A percentile compares a stretch with the other conserved stretches of the same genome.
Evolutionary conservation across 2,329 filamentous ascomycete genomes (phyloP).

Genomic region (Xylaria sp.): DNA sequence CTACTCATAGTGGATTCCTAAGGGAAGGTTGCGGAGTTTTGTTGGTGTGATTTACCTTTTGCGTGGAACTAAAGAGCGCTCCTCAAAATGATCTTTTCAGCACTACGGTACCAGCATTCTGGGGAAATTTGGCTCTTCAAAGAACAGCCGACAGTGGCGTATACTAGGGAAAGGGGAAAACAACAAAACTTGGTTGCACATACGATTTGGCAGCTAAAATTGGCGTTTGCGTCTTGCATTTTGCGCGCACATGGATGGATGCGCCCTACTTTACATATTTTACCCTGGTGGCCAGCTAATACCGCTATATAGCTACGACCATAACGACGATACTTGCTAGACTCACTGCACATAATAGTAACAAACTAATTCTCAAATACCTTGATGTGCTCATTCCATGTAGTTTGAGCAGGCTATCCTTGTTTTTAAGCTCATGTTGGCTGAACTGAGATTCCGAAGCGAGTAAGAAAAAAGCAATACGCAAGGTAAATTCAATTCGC

Average conservation of each 20-base stretch:
- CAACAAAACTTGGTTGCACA: not conserved
- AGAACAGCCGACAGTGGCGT: not conserved
- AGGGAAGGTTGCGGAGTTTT: not conserved
- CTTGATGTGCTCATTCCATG: not conserved
- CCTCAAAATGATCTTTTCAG: not conserved
- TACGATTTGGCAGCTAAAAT: not conserved
- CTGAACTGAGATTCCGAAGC: not conserved
- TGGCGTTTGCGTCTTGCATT: slow-evolving; percentile 14
- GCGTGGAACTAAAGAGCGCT: not conserved
- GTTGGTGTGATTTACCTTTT: not conserved
- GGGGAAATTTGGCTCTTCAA: not conserved
- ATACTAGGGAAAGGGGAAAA: not conserved
- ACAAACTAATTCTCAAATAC: not conserved
- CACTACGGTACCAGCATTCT: not conserved
- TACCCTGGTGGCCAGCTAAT: not conserved
- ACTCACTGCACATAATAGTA: not conserved
- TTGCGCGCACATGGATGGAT: not conserved
- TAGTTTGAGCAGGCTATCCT: not conserved
- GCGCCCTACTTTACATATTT: not conserved
- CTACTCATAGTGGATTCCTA: not conserved
- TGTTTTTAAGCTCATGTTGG: not conserved
- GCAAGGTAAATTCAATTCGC: slow-evolving; percentile 8
- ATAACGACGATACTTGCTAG: not conserved
- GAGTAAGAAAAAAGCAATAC: not conserved
- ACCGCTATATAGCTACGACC: not conserved